Conservation (phyloP, 768 basidiomycete species). For the Russula emetica region DNA sequence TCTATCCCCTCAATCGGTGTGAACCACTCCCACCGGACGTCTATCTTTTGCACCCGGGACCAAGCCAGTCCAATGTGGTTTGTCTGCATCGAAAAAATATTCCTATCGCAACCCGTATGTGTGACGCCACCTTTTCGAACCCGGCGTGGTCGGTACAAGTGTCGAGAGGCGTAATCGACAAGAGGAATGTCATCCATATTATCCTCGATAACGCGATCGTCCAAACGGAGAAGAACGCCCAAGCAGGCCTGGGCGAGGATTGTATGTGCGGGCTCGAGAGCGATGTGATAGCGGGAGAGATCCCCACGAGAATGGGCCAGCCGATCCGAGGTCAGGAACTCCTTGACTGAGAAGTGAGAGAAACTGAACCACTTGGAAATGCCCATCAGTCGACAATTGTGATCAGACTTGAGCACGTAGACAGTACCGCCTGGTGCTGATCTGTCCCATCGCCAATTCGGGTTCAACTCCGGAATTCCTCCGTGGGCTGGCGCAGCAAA, state of each 20-base stretch:
- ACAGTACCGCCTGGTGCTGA: background rate
- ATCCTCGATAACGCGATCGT: background rate
- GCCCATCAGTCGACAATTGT: background rate
- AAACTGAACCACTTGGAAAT: conserved; percentile 9
- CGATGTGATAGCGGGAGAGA: background rate
- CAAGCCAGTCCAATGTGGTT: conserved; percentile 9
- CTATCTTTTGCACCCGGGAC: background rate
- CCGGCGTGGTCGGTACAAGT: conserved; percentile 7
- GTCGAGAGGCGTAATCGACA: background rate
- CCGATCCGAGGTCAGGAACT: conserved; percentile 8
- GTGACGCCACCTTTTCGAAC: background rate
- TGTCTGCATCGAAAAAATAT: conserved; percentile 1
- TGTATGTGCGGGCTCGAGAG: background rate
- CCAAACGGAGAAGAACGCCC: background rate
- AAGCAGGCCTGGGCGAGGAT: conserved; percentile 9
- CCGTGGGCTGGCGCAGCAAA: background rate
- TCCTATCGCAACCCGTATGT: background rate
- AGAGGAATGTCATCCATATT: background rate
- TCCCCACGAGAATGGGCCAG: background rate
- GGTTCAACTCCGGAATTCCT: conserved; percentile 2
- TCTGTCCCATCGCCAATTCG: conserved; percentile 3
- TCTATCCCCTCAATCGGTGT: fast-evolving
- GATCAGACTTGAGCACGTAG: conserved; percentile 1
- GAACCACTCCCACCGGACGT: background rate
- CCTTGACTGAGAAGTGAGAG: conserved; percentile 17